Base-by-base conservation (phyloP, 2,329 filamentous ascomycete species). In the Sporothrix curviconia region DNA sequence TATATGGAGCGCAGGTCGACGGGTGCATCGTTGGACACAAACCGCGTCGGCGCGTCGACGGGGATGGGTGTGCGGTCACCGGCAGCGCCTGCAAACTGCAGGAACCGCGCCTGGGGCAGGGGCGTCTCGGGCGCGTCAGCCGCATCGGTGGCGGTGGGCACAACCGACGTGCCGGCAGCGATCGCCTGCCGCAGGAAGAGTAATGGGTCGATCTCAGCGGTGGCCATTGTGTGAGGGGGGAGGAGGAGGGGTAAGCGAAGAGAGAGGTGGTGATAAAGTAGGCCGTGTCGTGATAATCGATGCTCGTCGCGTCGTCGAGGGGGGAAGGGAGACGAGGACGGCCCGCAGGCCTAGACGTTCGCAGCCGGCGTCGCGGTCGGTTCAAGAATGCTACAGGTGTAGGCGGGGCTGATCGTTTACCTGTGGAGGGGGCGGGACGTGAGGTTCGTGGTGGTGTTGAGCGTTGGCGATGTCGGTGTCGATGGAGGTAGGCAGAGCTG, bases 1-100 rank as follows among this genome's bases (percentile, higher is more conserved):
- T 92, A 96, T 73, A 96, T 92, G 70, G 88, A 94, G 69, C 94
- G 90, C 64, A 99, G 78, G 69, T 96, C 90, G 66, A 96, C 85
- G 4, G 87, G 80, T 57, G 79, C 77, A 49, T 82, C 79, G 59
- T 83, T 81, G n/a, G 90, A 92, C 60, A 89, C 81, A 76, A 97
- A 97, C 66, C 94, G 90, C 64, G 94, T 99, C 9, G 86, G 79
- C 14, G 81, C 80, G 52, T 82, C 84, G 63, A 96, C 81, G 1
- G 86, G 78, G 59, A 95, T 79, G 6, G 84, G 78, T 56, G 84
- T 77, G 39, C 44, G 50, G 12, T n/a, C 34, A 17, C 40, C 22
- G 39, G 17, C 34, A 0, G 81, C 80, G 65, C 79, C 72, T 59
- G 79, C 80, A 75, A 96, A 94, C 64, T 84, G 84, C 58, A 95